Conservation (phyloP, 2,329 filamentous ascomycete species). For the Coniochaeta sp. region DNA sequence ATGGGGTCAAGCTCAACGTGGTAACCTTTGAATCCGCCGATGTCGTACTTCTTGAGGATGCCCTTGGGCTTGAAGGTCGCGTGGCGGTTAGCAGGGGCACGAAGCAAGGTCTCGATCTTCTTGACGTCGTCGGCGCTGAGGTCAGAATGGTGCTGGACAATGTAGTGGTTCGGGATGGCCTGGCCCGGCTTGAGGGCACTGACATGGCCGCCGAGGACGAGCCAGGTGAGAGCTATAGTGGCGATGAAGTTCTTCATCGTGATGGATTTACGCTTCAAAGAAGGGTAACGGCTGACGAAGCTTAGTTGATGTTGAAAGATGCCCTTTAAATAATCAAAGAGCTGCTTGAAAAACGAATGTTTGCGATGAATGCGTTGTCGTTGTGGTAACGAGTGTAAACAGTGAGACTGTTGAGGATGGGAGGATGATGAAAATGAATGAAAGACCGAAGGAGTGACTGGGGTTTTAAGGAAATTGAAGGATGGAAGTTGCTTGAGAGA, state of each 20-base stretch:
- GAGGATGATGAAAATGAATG: neutral
- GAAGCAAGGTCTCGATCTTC: neutral
- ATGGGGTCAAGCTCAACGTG: constrained; percentile 7
- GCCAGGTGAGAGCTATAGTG: neutral
- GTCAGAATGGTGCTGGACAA: constrained; percentile 7
- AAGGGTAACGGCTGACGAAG: too few relatives aligned
- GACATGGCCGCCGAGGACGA: neutral
- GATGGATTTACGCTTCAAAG: neutral
- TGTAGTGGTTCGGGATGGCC: constrained; percentile 5
- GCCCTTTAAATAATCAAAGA: too few relatives aligned
- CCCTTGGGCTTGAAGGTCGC: constrained; percentile 6
- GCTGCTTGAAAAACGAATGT: neutral
- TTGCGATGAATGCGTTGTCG: neutral
- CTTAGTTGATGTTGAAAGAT: too few relatives aligned
- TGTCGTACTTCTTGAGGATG: constrained; percentile 7
- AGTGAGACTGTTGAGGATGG: neutral
- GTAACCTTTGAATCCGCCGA: constrained; percentile 9
- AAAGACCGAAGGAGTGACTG: neutral
- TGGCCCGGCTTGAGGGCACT: neutral
- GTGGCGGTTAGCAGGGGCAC: neutral
- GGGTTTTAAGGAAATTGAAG: neutral
- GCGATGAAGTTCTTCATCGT: neutral
- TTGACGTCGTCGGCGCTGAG: constrained; percentile 1
- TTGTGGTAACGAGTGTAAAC: neutral
- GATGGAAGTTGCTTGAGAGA: too few relatives aligned